Percentiles rank a stretch among this genome's conserved stretches.
phyloP scores from a whole-genome alignment of 139 green algal genomes.

The Chlorella sp. region DNA sequence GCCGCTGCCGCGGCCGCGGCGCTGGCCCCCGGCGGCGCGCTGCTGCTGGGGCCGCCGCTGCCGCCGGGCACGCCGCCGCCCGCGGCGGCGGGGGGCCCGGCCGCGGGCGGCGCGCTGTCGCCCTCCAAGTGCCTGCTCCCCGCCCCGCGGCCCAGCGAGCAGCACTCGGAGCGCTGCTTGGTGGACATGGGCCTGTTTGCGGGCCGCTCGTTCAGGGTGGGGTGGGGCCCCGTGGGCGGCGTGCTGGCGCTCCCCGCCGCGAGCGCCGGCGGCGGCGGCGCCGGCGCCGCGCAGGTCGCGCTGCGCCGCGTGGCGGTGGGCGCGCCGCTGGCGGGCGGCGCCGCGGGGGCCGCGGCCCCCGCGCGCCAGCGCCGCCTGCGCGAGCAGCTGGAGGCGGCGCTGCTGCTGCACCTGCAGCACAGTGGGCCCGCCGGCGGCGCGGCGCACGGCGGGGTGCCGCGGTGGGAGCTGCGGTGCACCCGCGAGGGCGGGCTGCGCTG shows the following conservation, averaged over 20 bases:
- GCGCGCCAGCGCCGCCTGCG: constrained; percentile 25
- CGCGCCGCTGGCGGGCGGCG: constrained; percentile 10
- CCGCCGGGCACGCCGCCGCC: background rate
- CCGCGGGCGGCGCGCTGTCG: too few relatives aligned
- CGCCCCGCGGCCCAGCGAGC: constrained; percentile 5
- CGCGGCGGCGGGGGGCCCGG: background rate
- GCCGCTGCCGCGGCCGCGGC: background rate
- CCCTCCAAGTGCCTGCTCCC: constrained; percentile 23
- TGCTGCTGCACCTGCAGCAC: constrained; percentile 49
- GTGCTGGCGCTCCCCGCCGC: constrained; percentile 38
- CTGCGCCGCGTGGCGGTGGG: constrained; percentile 16
- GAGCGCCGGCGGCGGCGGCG: constrained; percentile 5
- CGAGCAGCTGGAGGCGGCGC: constrained; percentile 13
- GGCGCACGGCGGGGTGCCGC: constrained; percentile 3
- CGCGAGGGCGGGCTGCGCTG: constrained; percentile 21
- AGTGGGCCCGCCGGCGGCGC: constrained; percentile 22
- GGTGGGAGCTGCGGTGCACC: constrained; percentile 44
- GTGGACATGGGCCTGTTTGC: constrained; percentile 70
- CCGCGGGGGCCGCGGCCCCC: background rate
- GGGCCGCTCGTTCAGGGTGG: constrained; percentile 67
- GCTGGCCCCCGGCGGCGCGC: background rate
- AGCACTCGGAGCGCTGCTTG: constrained; percentile 20
- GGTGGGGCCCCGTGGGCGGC: constrained; percentile 73
- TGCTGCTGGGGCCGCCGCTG: constrained; percentile 10
- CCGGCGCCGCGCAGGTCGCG: constrained; percentile 23